Conservation (phyloP, 352 stramenopile species). For the Plasmopara halstedii region DNA sequence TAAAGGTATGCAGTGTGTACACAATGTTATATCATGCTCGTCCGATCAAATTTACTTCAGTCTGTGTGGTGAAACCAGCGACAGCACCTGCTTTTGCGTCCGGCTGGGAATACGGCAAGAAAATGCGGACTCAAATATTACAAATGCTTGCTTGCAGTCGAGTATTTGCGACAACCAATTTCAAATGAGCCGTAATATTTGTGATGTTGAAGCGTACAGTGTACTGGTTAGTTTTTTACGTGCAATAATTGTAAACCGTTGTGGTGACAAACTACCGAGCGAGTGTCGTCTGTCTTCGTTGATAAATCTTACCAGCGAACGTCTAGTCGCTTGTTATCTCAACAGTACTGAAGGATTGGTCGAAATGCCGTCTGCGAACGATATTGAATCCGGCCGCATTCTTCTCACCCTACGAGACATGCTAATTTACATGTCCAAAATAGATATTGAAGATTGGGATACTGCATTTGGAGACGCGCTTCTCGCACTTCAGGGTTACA, state of each 20-base stretch:
- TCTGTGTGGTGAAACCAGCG: constrained; percentile 9
- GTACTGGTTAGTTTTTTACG: constrained; percentile 23
- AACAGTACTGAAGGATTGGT: constrained; percentile 4
- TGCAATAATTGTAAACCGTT: constrained; percentile 16
- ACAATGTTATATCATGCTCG: constrained; percentile 4
- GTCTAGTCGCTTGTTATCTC: constrained; percentile 22
- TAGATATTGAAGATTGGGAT: constrained; percentile 10
- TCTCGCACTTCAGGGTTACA: constrained; percentile 11
- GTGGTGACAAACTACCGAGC: constrained; percentile 7
- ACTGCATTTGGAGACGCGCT: constrained; percentile 17
- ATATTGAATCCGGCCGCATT: constrained; percentile 17
- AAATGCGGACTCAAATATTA: constrained; percentile 1
- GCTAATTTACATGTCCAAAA: constrained; percentile 15
- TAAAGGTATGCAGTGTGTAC: background rate
- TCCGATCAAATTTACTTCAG: constrained; percentile 24
- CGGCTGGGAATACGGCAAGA: constrained; percentile 7
- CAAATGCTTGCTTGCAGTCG: constrained; percentile 8
- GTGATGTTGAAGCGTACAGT: constrained; percentile 24
- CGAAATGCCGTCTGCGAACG: constrained; percentile 3
- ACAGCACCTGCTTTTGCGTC: constrained; percentile 22
- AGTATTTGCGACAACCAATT: constrained; percentile 14
- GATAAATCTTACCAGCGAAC: constrained; percentile 25
- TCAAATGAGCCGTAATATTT: constrained; percentile 5
- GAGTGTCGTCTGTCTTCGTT: constrained; percentile 13
- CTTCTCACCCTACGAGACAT: constrained; percentile 16